A percentile compares a stretch with the other conserved stretches of the same genome.
Evolutionary conservation across 768 basidiomycete species (phyloP).

Genomic region (Trametes gibbosa): DNA sequence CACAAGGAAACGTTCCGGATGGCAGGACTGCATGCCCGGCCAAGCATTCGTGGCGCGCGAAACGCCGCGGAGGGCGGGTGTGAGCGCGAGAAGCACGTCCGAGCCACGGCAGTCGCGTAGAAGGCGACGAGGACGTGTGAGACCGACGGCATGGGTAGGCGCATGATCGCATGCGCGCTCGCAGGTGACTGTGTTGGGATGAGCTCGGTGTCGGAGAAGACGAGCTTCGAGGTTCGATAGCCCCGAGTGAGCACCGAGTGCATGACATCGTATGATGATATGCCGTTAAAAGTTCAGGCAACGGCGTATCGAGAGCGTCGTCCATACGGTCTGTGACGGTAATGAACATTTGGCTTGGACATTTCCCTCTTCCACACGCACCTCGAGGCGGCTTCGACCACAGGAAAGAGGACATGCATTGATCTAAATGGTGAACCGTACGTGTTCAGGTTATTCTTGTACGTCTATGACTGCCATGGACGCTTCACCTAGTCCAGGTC

Average conservation of each 20-base stretch:
- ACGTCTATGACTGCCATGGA: too few relatives aligned
- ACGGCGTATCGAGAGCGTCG: neutral
- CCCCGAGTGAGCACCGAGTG: constrained; percentile 7
- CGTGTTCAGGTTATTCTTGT: too few relatives aligned
- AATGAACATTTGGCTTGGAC: neutral
- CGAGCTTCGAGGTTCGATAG: neutral
- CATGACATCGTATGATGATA: neutral
- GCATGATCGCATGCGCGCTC: constrained; percentile 6
- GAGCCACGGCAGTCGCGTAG: constrained; percentile 3
- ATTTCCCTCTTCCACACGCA: neutral
- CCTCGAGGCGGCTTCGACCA: neutral
- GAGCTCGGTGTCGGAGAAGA: neutral
- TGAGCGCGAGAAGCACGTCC: constrained; percentile 2
- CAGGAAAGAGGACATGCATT: neutral
- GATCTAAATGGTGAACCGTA: neutral
- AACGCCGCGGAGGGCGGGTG: neutral
- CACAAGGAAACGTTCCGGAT: neutral
- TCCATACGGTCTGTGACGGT: neutral
- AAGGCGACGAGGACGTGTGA: constrained; percentile 2
- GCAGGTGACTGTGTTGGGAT: constrained; percentile 8
- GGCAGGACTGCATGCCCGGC: constrained; percentile 4
- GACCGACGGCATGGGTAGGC: constrained; percentile 7
- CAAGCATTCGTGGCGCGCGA: constrained; percentile 1
- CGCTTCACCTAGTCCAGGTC: too few relatives aligned
- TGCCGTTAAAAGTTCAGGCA: neutral